These are phyloP conservation scores for Litsea cubeba DNA, from an alignment of 164 flowering plant species.

Conservation along the genomic window DNA sequence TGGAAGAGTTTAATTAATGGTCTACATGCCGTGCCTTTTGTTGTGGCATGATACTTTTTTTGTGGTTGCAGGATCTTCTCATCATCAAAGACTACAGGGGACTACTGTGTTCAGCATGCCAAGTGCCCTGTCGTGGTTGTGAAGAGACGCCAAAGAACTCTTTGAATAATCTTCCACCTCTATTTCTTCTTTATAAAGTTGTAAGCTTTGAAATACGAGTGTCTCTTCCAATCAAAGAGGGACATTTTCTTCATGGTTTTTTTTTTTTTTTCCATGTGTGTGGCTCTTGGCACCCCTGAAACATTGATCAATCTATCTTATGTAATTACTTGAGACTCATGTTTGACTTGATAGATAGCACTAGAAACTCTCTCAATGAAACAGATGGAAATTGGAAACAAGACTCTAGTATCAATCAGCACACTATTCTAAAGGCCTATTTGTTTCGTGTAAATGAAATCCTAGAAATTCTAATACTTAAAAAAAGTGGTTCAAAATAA, in stretches of 20 bases:
- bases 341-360: no score
- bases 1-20: neutral
- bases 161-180: neutral
- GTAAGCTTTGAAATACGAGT: neutral
- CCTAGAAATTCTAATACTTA: no score
- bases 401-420: no score
- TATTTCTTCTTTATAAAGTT: no score
- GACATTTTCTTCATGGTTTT: neutral
- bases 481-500: no score
- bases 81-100: neutral
- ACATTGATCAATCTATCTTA: neutral
- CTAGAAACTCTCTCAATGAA: no score
- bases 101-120: constrained; percentile 12
- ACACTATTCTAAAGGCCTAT: no score
- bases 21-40: neutral
- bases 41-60: no score
- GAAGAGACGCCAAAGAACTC: constrained; percentile 2
- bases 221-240: neutral
- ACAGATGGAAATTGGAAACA: no score
- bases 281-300: neutral
- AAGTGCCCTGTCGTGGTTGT: constrained; percentile 18
- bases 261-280: no score
- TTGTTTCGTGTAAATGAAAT: no score
- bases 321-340: no score
- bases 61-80: constrained; percentile 11